These are phyloP conservation scores for Globisporangium acanthophoron DNA, from an alignment of 352 stramenopile species.

Conservation along the genomic window DNA sequence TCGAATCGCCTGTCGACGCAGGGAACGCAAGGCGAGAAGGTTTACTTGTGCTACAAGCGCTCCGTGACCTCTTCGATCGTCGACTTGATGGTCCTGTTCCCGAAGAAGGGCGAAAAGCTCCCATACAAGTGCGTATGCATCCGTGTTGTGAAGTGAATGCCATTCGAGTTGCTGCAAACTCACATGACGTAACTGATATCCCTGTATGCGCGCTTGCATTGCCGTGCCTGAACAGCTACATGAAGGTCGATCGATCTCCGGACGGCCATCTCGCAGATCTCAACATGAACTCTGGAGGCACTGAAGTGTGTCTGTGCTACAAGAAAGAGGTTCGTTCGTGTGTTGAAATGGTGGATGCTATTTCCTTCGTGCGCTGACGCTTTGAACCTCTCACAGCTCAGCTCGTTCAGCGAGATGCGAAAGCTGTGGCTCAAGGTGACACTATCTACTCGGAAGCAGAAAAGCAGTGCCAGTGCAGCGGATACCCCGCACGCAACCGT, in stretches of 20 bases:
- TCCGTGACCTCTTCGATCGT: slow-evolving; percentile 54
- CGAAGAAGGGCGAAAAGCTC: slow-evolving; percentile 77
- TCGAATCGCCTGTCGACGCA: slow-evolving; percentile 10
- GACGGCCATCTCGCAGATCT: slow-evolving; percentile 66
- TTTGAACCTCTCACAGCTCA: slow-evolving; percentile 13
- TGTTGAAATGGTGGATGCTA: neutral
- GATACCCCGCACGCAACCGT: too few relatives aligned
- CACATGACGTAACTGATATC: neutral
- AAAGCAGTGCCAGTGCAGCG: neutral
- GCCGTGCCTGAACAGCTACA: slow-evolving; percentile 33
- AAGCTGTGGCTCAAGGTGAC: slow-evolving; percentile 35
- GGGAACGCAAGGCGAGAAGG: slow-evolving; percentile 78
- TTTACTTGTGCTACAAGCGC: slow-evolving; percentile 74
- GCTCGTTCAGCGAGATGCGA: slow-evolving; percentile 28
- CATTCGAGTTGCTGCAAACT: neutral
- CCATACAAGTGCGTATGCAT: slow-evolving; percentile 54
- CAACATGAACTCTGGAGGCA: slow-evolving; percentile 65
- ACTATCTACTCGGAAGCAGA: neutral
- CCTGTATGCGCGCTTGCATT: neutral
- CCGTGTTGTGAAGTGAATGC: neutral
- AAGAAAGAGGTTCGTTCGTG: slow-evolving; percentile 60
- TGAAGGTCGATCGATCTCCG: slow-evolving; percentile 70
- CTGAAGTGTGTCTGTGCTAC: slow-evolving; percentile 77
- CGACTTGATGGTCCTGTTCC: slow-evolving; percentile 68
- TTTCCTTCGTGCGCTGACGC: neutral